Evolutionary conservation across 179 eudicot species (phyloP).

Genomic region (Beta lomatogona): DNA sequence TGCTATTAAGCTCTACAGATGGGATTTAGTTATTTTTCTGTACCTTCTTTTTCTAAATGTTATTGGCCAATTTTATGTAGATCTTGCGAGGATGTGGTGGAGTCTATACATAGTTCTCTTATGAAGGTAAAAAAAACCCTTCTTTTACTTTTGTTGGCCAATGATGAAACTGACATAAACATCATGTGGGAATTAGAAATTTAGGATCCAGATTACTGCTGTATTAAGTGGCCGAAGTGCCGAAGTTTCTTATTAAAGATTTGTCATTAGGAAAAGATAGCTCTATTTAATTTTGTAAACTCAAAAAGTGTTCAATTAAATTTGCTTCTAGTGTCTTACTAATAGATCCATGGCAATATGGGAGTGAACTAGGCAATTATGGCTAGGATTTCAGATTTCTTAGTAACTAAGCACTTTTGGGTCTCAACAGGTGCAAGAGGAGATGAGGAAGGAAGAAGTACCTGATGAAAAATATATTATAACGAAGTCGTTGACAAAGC

Average conservation of each 20-base stretch:
- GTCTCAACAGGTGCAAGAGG: conserved; percentile 70
- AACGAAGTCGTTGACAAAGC: conserved; percentile 85
- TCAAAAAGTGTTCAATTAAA: background rate
- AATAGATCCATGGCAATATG: background rate
- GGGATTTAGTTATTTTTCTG: background rate
- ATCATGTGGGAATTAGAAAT: background rate
- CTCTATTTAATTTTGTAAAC: no score
- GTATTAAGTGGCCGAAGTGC: background rate
- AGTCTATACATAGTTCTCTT: conserved; percentile 78
- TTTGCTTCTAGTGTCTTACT: background rate
- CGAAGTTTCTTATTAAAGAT: background rate
- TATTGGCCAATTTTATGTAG: conserved; percentile 37
- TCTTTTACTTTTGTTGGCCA: background rate
- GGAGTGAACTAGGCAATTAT: background rate
- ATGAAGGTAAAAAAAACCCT: conserved; percentile 54
- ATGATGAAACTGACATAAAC: background rate
- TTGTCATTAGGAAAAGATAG: no score
- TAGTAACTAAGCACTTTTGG: conserved; percentile 12
- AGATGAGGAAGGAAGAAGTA: conserved; percentile 85
- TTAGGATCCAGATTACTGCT: background rate
- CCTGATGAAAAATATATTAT: conserved; percentile 84
- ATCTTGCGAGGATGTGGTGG: conserved; percentile 96
- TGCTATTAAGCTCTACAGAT: background rate
- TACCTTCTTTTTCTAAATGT: background rate
- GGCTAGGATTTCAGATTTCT: conserved; percentile 6